A percentile compares a stretch with the other conserved stretches of the same genome.
Evolutionary conservation across 148 eudicot species (phyloP).

Genomic region (Euryodendron excelsum): DNA sequence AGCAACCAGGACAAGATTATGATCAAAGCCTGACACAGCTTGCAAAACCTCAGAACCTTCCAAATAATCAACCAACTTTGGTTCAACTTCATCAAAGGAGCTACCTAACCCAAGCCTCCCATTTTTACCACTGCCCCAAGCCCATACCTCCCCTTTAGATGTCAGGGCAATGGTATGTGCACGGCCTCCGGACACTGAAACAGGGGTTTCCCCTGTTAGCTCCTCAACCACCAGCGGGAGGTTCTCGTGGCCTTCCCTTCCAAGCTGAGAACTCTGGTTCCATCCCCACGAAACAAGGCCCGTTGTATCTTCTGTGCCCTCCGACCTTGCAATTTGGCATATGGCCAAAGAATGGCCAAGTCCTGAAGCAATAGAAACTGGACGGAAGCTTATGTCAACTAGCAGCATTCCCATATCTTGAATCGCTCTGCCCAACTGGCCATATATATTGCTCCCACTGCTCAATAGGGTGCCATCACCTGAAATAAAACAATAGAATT

Average conservation of each 20-base stretch:
- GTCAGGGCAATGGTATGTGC: conserved; percentile 77
- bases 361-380: conserved; percentile 62
- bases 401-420: conserved; percentile 54
- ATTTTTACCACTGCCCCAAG: conserved; percentile 90
- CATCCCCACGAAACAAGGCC: conserved; percentile 84
- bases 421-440: conserved; percentile 65
- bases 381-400: conserved; percentile 46
- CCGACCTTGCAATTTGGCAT: conserved; percentile 37
- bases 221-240: conserved; percentile 51
- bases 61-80: conserved; percentile 47
- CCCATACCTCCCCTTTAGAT: conserved; percentile 52
- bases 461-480: conserved; percentile 76
- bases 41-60: conserved; percentile 59
- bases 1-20: conserved; percentile 63
- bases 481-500: conserved; percentile 22
- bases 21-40: conserved; percentile 88
- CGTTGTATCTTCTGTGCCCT: conserved; percentile 13
- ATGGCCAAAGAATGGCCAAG: conserved; percentile 83
- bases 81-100: conserved; percentile 79
- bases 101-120: conserved; percentile 93
- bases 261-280: conserved; percentile 76
- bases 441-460: conserved; percentile 77
- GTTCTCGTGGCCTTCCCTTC: conserved; percentile 66
- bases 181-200: conserved; percentile 63
- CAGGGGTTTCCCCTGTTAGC: conserved; percentile 44